phyloP scores from a whole-genome alignment of 257 asterid genomes.

The Linaria vulgaris region DNA sequence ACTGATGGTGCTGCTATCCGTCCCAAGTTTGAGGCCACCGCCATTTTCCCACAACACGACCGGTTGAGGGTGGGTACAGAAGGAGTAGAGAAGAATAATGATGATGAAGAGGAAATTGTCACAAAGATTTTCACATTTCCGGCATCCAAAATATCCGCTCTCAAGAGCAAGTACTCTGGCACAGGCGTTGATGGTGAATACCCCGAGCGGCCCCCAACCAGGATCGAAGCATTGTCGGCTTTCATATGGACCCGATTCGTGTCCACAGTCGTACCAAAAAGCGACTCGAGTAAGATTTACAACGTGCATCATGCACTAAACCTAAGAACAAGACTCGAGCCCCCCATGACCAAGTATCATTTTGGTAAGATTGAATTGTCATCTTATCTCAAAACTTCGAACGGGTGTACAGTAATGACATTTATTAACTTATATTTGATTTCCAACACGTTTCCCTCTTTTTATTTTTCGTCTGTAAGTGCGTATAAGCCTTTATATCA shows the following conservation, averaged over 20 bases:
- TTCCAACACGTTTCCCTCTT: too few species aligned
- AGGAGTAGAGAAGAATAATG: too few species aligned
- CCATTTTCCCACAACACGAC: constrained; percentile 42
- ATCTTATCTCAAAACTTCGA: too few species aligned
- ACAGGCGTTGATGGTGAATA: constrained; percentile 5
- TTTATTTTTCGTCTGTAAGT: too few species aligned
- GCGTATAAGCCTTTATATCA: too few species aligned
- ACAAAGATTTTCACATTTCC: constrained; percentile 40
- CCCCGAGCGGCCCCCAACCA: constrained; percentile 26
- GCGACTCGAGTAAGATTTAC: constrained; percentile 29
- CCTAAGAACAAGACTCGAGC: constrained; percentile 31
- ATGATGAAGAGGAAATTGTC: constrained; percentile 37
- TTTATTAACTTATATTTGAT: too few species aligned
- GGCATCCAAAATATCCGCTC: constrained; percentile 29
- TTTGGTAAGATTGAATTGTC: constrained; percentile 47
- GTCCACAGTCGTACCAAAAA: constrained; percentile 13
- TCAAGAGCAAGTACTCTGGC: too few species aligned
- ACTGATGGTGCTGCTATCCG: not conserved
- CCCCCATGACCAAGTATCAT: constrained; percentile 30
- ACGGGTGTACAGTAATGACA: too few species aligned
- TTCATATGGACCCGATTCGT: constrained; percentile 46
- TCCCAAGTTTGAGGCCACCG: constrained; percentile 37
- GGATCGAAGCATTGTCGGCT: constrained; percentile 45
- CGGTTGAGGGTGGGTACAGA: constrained; percentile 25
- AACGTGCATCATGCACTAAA: constrained; percentile 42